These are phyloP conservation scores for Gillenia trifoliata DNA, from an alignment of 306 rosid species.

Conservation along the genomic window DNA sequence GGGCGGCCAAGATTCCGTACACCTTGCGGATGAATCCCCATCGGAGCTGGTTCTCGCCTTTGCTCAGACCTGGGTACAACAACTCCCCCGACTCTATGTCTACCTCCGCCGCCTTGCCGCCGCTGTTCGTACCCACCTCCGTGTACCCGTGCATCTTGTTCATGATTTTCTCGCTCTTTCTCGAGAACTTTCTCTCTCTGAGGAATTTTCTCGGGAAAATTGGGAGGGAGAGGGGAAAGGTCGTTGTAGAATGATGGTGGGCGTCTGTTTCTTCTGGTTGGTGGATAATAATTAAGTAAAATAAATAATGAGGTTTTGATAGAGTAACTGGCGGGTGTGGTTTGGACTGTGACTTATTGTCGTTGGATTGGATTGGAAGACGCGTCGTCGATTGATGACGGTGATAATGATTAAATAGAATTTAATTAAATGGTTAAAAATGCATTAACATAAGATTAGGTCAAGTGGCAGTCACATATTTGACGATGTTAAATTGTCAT, in stretches of 20 bases:
- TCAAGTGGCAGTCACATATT: background rate
- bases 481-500: too few relatives aligned
- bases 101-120: slow-evolving; percentile 36
- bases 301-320: background rate
- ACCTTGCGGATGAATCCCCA: slow-evolving; percentile 98
- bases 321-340: background rate
- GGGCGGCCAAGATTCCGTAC: slow-evolving; percentile 78
- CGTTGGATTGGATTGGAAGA: background rate
- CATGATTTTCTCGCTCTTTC: background rate
- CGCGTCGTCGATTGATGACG: background rate
- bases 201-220: slow-evolving; percentile 17
- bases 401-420: background rate
- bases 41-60: slow-evolving; percentile 88
- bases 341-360: background rate
- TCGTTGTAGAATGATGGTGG: background rate
- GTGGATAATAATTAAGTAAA: background rate
- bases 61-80: slow-evolving; percentile 67
- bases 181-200: background rate
- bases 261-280: background rate
- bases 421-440: too few relatives aligned
- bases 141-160: slow-evolving; percentile 40
- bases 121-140: slow-evolving; percentile 27
- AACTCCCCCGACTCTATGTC: slow-evolving; percentile 86
- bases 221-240: background rate
- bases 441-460: background rate